Conservation (phyloP, 163 green algal genomes). For the Scenedesmus sp. region DNA sequence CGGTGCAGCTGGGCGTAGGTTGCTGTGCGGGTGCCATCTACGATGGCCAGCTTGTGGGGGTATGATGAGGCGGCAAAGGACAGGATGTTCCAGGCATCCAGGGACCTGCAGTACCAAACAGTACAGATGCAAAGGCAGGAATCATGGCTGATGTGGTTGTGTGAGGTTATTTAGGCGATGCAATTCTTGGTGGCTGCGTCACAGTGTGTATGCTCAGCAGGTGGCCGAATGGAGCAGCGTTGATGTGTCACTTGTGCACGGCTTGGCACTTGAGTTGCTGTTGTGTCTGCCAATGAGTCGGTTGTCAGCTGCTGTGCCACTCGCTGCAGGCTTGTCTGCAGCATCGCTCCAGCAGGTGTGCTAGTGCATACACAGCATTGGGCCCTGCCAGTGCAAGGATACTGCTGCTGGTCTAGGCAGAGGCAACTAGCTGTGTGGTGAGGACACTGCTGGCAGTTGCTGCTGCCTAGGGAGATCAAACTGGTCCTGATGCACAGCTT, state of each 20-base stretch:
- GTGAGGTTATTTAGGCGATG: no score
- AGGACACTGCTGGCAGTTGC: not conserved
- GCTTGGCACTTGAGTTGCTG: no score
- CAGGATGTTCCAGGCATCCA: conserved; percentile 40
- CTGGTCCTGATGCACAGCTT: not conserved
- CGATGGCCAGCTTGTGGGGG: conserved; percentile 31
- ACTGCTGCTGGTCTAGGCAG: not conserved
- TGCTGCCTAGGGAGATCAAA: conserved; percentile 15
- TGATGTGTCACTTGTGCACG: not conserved
- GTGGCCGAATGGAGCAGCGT: not conserved
- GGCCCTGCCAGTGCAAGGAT: not conserved
- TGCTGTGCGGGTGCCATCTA: conserved; percentile 34
- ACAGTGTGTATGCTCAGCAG: not conserved
- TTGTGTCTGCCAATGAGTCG: not conserved
- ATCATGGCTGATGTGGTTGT: not conserved
- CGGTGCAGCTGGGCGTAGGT: conserved; percentile 62
- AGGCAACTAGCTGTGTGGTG: not conserved
- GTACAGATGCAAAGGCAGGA: not conserved
- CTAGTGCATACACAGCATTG: not conserved
- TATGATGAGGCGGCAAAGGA: not conserved
- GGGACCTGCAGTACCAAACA: not conserved
- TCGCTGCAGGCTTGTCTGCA: not conserved
- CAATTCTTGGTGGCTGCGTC: not conserved
- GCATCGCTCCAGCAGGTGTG: not conserved
- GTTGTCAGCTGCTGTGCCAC: not conserved